Percentiles rank a stretch among this genome's conserved stretches.
These are phyloP conservation scores for Xerocomellus amylosporus DNA, from an alignment of 768 basidiomycete species.

Conservation along the genomic window DNA sequence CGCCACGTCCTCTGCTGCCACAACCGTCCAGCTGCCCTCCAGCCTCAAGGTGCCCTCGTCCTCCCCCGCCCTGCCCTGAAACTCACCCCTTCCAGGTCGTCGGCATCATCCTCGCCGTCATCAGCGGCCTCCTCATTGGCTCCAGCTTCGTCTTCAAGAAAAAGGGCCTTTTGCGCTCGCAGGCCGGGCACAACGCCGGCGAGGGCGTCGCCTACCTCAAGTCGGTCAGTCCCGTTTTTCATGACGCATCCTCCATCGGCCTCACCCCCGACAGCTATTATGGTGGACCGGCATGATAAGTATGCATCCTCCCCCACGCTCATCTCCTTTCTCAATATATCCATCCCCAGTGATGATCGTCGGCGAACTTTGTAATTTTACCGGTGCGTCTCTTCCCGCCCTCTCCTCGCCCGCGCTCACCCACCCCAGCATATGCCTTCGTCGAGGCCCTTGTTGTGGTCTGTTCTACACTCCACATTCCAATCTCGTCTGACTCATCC, in stretches of 20 bases:
- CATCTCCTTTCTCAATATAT: neutral
- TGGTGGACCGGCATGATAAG: constrained; percentile 96
- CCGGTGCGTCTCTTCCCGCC: constrained; percentile 48
- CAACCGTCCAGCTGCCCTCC: constrained; percentile 34
- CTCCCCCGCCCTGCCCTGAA: neutral
- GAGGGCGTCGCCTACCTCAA: constrained; percentile 95
- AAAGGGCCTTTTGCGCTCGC: constrained; percentile 80
- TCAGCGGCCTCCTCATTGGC: constrained; percentile 87
- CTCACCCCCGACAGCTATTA: constrained; percentile 48
- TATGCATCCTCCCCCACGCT: constrained; percentile 19
- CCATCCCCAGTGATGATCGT: constrained; percentile 78
- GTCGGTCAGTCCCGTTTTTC: constrained; percentile 64
- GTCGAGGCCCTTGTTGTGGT: constrained; percentile 91
- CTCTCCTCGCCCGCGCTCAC: constrained; percentile 6
- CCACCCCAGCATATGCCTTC: constrained; percentile 70
- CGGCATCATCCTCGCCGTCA: constrained; percentile 72
- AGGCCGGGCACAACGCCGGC: constrained; percentile 74
- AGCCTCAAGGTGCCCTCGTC: constrained; percentile 51
- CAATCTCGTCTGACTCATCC: constrained; percentile 2
- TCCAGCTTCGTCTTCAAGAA: constrained; percentile 97
- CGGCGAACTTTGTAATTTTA: constrained; percentile 85
- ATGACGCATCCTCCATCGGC: too few species aligned
- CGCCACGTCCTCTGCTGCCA: constrained; percentile 42
- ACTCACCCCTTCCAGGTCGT: constrained; percentile 49
- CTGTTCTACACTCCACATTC: constrained; percentile 28